A percentile compares a stretch with the other conserved stretches of the same genome.
These are phyloP conservation scores for Naumovozyma dairenensis DNA, from an alignment of 805 yeast species.

Conservation along the genomic window DNA sequence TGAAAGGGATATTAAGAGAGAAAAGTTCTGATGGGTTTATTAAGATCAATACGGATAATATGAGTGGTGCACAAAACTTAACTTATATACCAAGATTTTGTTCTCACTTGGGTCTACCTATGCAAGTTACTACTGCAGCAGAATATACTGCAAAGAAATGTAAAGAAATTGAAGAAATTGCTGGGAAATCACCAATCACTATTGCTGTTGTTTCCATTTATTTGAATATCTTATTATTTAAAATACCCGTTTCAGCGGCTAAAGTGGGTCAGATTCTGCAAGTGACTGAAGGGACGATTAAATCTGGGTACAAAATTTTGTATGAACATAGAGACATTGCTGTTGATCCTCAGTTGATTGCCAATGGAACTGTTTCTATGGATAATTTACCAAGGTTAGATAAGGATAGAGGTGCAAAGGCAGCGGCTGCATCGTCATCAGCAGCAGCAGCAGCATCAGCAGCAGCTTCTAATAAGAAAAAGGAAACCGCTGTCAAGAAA, in stretches of 20 bases:
- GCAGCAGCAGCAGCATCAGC: neutral
- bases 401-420: slow-evolving; percentile 20
- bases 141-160: slow-evolving; percentile 86
- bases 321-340: slow-evolving; percentile 62
- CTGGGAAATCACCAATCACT: slow-evolving; percentile 94
- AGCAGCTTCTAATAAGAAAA: slow-evolving; percentile 1
- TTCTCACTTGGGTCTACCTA: slow-evolving; percentile 80
- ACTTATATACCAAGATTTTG: slow-evolving; percentile 93
- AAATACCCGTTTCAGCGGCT: slow-evolving; percentile 62
- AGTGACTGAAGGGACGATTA: slow-evolving; percentile 94
- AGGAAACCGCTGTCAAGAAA: slow-evolving; percentile 1
- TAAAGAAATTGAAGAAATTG: slow-evolving; percentile 84
- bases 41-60: slow-evolving; percentile 36
- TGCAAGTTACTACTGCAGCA: slow-evolving; percentile 83
- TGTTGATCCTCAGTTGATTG: slow-evolving; percentile 33
- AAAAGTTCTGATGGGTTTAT: slow-evolving; percentile 32
- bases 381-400: slow-evolving; percentile 27
- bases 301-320: slow-evolving; percentile 78
- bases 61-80: slow-evolving; percentile 78
- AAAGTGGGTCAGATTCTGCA: slow-evolving; percentile 88
- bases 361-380: slow-evolving; percentile 23
- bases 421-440: too few relatives aligned
- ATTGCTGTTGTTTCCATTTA: slow-evolving; percentile 96
- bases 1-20: slow-evolving; percentile 55
- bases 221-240: slow-evolving; percentile 85